Base-by-base conservation (phyloP, 371 early-diverging fungal genomes). In the Syncephalastrum monosporum region DNA sequence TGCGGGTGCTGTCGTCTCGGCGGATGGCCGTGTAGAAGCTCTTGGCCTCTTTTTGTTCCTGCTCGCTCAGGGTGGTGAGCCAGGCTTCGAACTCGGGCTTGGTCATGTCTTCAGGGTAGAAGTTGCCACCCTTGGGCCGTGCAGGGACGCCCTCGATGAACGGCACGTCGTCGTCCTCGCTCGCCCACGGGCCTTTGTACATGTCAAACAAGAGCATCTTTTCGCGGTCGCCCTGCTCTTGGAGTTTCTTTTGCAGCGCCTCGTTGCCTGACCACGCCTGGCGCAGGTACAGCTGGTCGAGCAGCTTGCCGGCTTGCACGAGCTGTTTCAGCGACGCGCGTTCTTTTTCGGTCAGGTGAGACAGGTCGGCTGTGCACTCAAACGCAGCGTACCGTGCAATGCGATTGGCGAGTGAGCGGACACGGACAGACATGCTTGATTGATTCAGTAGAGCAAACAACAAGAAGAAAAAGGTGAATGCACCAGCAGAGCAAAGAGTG, bases 61-160 rank as follows among this genome's bases (percentile, higher is more conserved):
- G 75, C 1, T 72, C 63, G 23, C 43, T 45, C 42, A 91, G 64
- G 2, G 80, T 72, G 3, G 50, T 62, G 1, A 81, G 61, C 89
- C 89, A 91, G 0, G 53, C 55, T 47, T 80, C 66, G 51, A 88
- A 91, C 65, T 91, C 90, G 15, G 76, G 75, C 51, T 76, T 77
- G 38, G 81, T 83, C 84, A 91, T 90, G 42, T 86, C 86, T 47
- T 88, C 89, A 6, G 92, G 91, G 53, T 91, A 91, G 57, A 84
- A 88, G 60, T 89, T 88, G 53, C 82, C 90, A 12, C 79, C 79
- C 46, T 75, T 76, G 41, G 91, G 92, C 16, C 81, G 75, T 44
- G 76, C 68, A 12, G 82, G 84, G 0, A 82, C 87, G 12, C 81
- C 81, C 1, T 72, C 71, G 13, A 90, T 61, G 59, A 89, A 85